Base-by-base conservation (phyloP, 164 flowering plant genomes). In the Stephania japonica region DNA sequence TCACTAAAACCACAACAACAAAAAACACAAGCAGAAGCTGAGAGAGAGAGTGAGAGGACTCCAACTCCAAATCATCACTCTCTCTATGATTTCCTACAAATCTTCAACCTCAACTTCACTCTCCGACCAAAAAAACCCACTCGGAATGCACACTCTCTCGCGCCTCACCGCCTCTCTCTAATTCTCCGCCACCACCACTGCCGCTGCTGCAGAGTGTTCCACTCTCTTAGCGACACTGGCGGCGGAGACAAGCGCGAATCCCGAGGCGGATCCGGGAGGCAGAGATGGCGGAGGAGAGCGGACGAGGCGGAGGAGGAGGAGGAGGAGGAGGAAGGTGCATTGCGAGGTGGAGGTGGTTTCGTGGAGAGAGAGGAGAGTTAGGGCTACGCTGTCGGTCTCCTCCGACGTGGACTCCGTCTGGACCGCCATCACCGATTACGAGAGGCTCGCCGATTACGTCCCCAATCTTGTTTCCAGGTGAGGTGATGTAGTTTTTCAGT, bases 301-400 rank as follows among this genome's bases (percentile, higher is more conserved):
- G 91, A 92, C 24, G 21, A 7, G 75, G 74, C 1, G 80, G 50
- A 27, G 82, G 67, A 7, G 77, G 72, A 62, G 75, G 74, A 49
- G 81, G 75, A 26, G 82, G 18, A 61, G 85, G 66, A 74, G 86
- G 24, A 76, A 81, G 77, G 96, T 90, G 65, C 78, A 82, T 50
- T 94, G 97, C 67, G 92, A 88, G 69, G 95, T 94, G 42, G 92
- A 94, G 24, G 97, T 91, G 69, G 78, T 92, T n/a, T 94, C 98
- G 1, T 94, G 98, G 98, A 78, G 97, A 80, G 98, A 94, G 70
- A 81, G 98, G 53, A 81, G 90, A 78, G 84, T 94, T 44, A 84
- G 76, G 70, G 97, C 86, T 16, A 87, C 87, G 61, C 79, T 86
- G 2, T 69, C 62, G 18, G 95, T 94, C 5, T 69, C 83, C 65